These are phyloP conservation scores for Penicillium digitatum DNA, from an alignment of 2,329 filamentous ascomycete genomes.

Conservation along the genomic window DNA sequence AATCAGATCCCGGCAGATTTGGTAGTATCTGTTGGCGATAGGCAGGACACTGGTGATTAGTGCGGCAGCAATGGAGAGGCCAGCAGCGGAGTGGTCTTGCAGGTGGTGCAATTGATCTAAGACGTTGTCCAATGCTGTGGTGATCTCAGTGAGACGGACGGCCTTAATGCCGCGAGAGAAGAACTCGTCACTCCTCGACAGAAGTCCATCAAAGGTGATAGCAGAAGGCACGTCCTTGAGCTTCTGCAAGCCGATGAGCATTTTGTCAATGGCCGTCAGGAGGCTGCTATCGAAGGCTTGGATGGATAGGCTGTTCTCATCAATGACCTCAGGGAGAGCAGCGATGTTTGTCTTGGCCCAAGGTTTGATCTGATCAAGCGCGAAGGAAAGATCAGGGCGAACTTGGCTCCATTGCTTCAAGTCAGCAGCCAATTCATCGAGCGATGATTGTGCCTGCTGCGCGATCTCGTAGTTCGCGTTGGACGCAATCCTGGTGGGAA, in stretches of 20 bases:
- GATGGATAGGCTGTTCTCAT: slow-evolving; percentile 27
- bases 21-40: slow-evolving; percentile 68
- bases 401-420: slow-evolving; percentile 45
- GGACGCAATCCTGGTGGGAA: slow-evolving; percentile 52
- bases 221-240: slow-evolving; percentile 55
- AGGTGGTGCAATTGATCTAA: slow-evolving; percentile 47
- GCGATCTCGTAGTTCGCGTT: slow-evolving; percentile 27
- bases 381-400: slow-evolving; percentile 60
- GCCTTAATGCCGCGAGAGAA: slow-evolving; percentile 54
- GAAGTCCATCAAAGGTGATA: slow-evolving; percentile 60
- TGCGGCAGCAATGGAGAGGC: slow-evolving; percentile 50
- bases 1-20: slow-evolving; percentile 58
- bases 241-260: slow-evolving; percentile 75
- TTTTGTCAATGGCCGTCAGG: slow-evolving; percentile 65
- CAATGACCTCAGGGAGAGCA: slow-evolving; percentile 8
- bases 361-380: slow-evolving; percentile 61
- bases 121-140: slow-evolving; percentile 42
- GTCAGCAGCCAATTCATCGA: slow-evolving; percentile 34
- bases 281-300: slow-evolving; percentile 55
- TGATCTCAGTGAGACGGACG: slow-evolving; percentile 58
- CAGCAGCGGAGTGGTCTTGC: slow-evolving; percentile 40
- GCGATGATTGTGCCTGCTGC: slow-evolving; percentile 25
- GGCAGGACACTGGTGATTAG: slow-evolving; percentile 63
- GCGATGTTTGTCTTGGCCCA: slow-evolving; percentile 53
- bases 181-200: slow-evolving; percentile 54